These are phyloP conservation scores for Medicago lupulina DNA, from an alignment of 306 rosid genomes.

Conservation along the genomic window DNA sequence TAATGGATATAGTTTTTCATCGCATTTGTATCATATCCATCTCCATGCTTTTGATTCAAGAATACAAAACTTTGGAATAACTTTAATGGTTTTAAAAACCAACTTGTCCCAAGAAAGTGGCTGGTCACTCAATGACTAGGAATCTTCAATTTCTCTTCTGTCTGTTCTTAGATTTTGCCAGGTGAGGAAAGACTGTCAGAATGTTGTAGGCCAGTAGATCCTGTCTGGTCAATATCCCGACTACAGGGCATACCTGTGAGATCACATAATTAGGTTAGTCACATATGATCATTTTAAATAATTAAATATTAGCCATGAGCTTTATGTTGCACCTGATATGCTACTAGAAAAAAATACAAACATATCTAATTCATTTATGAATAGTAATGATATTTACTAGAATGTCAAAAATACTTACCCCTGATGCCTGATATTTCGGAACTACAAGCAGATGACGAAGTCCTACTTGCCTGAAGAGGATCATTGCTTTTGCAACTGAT, in stretches of 20 bases:
- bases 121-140: slow-evolving; percentile 32
- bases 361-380: slow-evolving; percentile 23
- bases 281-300: slow-evolving; percentile 14
- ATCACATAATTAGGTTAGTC: slow-evolving; percentile 51
- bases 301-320: slow-evolving; percentile 17
- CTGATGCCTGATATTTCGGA: slow-evolving; percentile 75
- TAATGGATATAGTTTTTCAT: slow-evolving; percentile 51
- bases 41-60: slow-evolving; percentile 46
- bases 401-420: slow-evolving; percentile 62
- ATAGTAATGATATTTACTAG: slow-evolving; percentile 14
- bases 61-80: slow-evolving; percentile 50
- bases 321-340: slow-evolving; percentile 14
- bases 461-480: slow-evolving; percentile 84
- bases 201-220: slow-evolving; percentile 80
- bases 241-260: slow-evolving; percentile 72
- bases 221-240: slow-evolving; percentile 89
- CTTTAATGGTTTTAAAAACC: slow-evolving; percentile 38
- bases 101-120: slow-evolving; percentile 44
- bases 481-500: slow-evolving; percentile 88
- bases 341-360: neutral
- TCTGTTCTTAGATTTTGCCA: slow-evolving; percentile 55
- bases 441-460: slow-evolving; percentile 89
- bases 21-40: slow-evolving; percentile 44
- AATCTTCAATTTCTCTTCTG: slow-evolving; percentile 51
- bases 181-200: slow-evolving; percentile 74